phyloP scores from a whole-genome alignment of 768 basidiomycete genomes.

The Russula virescens region DNA sequence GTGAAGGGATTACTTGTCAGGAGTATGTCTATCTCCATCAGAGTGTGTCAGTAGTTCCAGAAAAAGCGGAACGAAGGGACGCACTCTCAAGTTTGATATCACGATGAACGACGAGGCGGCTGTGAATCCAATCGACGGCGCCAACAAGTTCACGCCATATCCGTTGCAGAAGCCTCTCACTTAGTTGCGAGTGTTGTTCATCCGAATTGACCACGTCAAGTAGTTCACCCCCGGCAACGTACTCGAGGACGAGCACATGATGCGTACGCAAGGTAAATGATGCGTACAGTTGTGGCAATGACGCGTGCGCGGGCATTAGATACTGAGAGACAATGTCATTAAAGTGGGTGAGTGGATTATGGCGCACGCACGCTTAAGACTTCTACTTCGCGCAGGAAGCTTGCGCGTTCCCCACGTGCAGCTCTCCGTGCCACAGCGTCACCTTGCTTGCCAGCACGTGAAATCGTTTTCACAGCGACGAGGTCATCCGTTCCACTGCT shows the following conservation, averaged over 20 bases:
- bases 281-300: constrained; percentile 58
- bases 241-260: constrained; percentile 76
- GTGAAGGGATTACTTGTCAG: constrained; percentile 48
- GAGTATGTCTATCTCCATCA: constrained; percentile 54
- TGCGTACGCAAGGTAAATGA: constrained; percentile 66
- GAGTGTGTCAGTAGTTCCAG: neutral
- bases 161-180: constrained; percentile 50
- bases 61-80: constrained; percentile 25
- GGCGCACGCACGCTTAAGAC: constrained; percentile 16
- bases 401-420: constrained; percentile 20
- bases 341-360: neutral
- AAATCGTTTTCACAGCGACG: constrained; percentile 28
- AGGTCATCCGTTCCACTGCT: constrained; percentile 24
- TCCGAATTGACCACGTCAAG: constrained; percentile 66
- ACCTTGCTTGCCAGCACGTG: constrained; percentile 3
- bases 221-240: constrained; percentile 73
- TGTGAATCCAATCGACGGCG: constrained; percentile 85
- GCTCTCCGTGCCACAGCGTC: neutral
- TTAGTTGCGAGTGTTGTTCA: constrained; percentile 30
- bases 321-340: constrained; percentile 40
- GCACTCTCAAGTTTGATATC: constrained; percentile 85
- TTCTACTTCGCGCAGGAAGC: constrained; percentile 23
- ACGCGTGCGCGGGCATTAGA: constrained; percentile 68
- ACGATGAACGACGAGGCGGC: constrained; percentile 78
- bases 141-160: constrained; percentile 73